These are phyloP conservation scores for Macadamia integrifolia DNA, from an alignment of 164 flowering plant genomes.

Conservation along the genomic window DNA sequence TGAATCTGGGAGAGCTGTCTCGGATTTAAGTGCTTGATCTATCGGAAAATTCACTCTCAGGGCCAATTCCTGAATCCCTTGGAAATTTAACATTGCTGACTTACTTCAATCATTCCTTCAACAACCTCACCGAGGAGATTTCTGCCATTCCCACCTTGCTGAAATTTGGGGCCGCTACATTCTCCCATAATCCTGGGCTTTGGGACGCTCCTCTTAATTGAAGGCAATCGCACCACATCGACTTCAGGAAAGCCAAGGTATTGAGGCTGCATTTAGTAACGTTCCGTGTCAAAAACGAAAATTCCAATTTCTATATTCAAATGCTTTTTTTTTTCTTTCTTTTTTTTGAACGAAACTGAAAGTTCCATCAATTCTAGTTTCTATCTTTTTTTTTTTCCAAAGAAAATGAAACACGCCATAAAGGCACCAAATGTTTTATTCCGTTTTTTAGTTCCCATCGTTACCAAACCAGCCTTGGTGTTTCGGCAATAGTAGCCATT, in stretches of 20 bases:
- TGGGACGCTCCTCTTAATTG: constrained; percentile 66
- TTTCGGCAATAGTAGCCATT: constrained; percentile 76
- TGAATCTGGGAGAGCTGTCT: constrained; percentile 47
- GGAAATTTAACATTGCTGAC: constrained; percentile 48
- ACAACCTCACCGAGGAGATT: constrained; percentile 66
- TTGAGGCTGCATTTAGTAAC: constrained; percentile 19
- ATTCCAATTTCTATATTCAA: too few relatives aligned
- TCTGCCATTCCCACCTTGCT: constrained; percentile 46
- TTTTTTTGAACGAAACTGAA: too few relatives aligned
- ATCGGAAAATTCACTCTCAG: constrained; percentile 63
- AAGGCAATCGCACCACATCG: constrained; percentile 21
- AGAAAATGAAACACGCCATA: too few relatives aligned
- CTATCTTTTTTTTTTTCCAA: too few relatives aligned
- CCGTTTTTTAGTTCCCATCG: too few relatives aligned
- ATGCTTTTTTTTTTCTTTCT: too few relatives aligned
- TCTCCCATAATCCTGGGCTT: constrained; percentile 60
- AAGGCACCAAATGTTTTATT: too few relatives aligned
- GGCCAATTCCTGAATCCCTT: constrained; percentile 61
- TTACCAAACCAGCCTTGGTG: constrained; percentile 8
- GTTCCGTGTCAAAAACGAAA: too few relatives aligned
- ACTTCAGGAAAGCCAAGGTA: constrained; percentile 28
- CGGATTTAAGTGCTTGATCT: constrained; percentile 54
- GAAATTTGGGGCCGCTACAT: constrained; percentile 56
- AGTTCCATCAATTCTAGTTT: too few relatives aligned
- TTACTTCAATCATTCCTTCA: constrained; percentile 71